phyloP scores from a whole-genome alignment of 352 stramenopile genomes.

The Peronospora farinosa region DNA sequence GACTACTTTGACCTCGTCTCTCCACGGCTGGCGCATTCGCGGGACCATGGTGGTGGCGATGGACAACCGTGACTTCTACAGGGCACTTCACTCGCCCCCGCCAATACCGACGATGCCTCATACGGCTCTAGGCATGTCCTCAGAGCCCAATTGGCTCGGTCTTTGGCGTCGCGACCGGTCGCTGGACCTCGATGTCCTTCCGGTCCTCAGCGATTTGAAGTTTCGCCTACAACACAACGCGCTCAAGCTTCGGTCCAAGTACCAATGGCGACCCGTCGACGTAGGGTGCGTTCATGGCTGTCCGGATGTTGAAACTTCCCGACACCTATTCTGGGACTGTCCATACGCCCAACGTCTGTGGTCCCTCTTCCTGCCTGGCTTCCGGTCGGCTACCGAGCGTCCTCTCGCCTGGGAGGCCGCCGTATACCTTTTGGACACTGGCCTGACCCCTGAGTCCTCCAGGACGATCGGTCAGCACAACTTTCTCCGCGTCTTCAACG shows the following conservation, averaged over 20 bases:
- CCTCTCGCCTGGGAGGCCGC: too few relatives aligned
- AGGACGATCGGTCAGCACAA: background rate
- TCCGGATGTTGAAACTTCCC: background rate
- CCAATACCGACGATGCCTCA: background rate
- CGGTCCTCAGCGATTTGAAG: background rate
- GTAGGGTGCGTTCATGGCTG: background rate
- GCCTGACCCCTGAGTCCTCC: background rate
- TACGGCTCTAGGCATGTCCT: background rate
- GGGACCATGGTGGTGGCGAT: too few relatives aligned
- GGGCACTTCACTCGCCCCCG: background rate
- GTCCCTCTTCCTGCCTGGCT: background rate
- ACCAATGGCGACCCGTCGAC: background rate
- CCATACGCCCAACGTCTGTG: background rate
- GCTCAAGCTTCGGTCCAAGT: background rate
- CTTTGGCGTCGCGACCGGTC: background rate
- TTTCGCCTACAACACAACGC: conserved; percentile 1
- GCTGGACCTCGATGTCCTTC: background rate
- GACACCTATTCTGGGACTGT: background rate
- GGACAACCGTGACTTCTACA: too few relatives aligned
- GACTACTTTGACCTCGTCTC: too few relatives aligned
- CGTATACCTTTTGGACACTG: too few relatives aligned
- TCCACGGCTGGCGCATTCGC: too few relatives aligned
- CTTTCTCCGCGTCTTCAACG: background rate
- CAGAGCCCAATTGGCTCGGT: background rate
- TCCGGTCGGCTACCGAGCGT: background rate